Evolutionary conservation across 1,284 basidiomycete species (phyloP).

Genomic region (Moesziomyces aphidis): DNA sequence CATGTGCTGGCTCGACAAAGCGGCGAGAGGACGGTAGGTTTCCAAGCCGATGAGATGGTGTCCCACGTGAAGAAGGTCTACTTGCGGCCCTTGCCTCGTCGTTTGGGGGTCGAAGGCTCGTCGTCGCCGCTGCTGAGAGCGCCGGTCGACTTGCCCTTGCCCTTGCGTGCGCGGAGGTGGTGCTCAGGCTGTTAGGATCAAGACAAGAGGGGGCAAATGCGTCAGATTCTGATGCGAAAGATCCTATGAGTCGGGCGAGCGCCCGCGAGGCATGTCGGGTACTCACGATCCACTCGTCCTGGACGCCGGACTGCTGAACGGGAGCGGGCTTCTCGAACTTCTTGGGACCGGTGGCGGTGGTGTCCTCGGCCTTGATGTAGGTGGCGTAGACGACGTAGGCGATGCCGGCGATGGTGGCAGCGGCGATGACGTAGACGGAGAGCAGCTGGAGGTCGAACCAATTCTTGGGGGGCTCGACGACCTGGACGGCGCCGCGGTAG

Average conservation of each 20-base stretch:
- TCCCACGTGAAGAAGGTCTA: conserved; percentile 1
- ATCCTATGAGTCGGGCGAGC: no score
- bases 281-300: conserved; percentile 54
- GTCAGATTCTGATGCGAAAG: background rate
- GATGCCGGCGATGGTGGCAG: conserved; percentile 36
- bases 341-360: conserved; percentile 24
- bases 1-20: no score
- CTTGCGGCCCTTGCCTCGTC: conserved; percentile 46
- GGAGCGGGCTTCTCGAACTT: conserved; percentile 45
- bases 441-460: conserved; percentile 63
- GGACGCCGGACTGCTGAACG: conserved; percentile 24
- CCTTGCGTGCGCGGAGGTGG: conserved; percentile 40
- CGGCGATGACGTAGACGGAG: conserved; percentile 54
- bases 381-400: conserved; percentile 45
- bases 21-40: no score
- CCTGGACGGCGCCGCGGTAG: conserved; percentile 61
- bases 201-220: background rate
- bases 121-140: conserved; percentile 52
- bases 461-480: conserved; percentile 64
- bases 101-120: conserved; percentile 43
- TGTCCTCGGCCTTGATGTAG: conserved; percentile 42
- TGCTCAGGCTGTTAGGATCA: conserved; percentile 24
- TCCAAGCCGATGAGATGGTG: no score
- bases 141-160: conserved; percentile 33
- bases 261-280: background rate